Evolutionary conservation across 371 early-diverging fungal species (phyloP), one percentile per base, ranked within the genome.

Genomic region (Mucor plumbeus): DNA sequence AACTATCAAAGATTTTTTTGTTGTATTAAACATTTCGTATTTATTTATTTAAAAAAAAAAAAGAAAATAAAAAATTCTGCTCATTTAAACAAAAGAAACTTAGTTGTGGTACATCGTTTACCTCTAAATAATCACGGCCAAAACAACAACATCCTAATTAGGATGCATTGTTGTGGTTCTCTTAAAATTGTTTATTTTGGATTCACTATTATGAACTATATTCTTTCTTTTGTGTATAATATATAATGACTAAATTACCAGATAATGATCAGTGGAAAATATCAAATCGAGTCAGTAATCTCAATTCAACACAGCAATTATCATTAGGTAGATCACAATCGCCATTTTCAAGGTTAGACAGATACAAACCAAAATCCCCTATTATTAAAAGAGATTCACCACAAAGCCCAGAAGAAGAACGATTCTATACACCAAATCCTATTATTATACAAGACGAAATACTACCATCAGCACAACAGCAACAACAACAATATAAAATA

Each of bases 221-320:
- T 26, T 26, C 53, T 53, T 31, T 53, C 53, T 53, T 31, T 53
- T 53, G 53, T 53, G 0, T 53, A 26, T 53, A 4, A 53, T 10
- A 26, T 26, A 53, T 1, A 10, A 53, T 53, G 53, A 31, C 53
- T 2, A 26, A 14, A 26, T 53, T 31, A 14, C 53, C 53, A 5
- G 7, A 47, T 9, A 47, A 60, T 15, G 44, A 60, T 60, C 60
- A 43, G 26, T 60, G 60, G 60, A 60, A 60, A 43, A 41, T 60
- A 54, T 26, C 54, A 19, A n/a, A 31, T 5, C 21, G 11, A 31
- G 26, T 13, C 11, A 53, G 19, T 11, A 14, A 38, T 11, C 44
- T 2, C 9, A 7, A 44, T 7, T 11, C 56, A 7, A 56, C 56
- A 17, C 56, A 56, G 17, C 56, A 14, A 36, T n/a, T 36, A 34